A percentile compares a stretch with the other conserved stretches of the same genome.
These are phyloP conservation scores for Trametes meyenii DNA, from an alignment of 768 basidiomycete genomes.

Conservation along the genomic window DNA sequence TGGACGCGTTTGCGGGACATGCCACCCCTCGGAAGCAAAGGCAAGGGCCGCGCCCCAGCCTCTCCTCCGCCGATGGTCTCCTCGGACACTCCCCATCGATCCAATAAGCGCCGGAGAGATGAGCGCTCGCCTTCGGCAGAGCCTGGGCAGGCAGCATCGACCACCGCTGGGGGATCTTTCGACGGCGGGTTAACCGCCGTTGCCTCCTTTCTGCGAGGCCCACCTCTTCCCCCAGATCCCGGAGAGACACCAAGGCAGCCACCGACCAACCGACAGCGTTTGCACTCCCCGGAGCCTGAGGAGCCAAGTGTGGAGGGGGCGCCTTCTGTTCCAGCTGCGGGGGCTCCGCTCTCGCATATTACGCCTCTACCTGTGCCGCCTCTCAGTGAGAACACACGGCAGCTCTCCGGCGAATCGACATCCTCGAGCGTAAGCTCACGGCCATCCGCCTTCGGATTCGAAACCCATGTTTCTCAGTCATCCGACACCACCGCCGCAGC, in stretches of 20 bases:
- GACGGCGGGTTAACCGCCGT: slow-evolving; percentile 58
- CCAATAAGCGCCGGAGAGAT: slow-evolving; percentile 53
- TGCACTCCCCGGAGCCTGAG: slow-evolving; percentile 20
- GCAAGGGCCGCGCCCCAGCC: slow-evolving; percentile 47
- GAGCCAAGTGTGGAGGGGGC: neutral
- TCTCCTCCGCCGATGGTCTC: slow-evolving; percentile 28
- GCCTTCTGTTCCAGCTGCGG: no score
- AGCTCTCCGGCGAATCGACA: slow-evolving; percentile 24
- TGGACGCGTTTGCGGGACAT: slow-evolving; percentile 67
- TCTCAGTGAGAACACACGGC: slow-evolving; percentile 19
- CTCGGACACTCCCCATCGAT: neutral
- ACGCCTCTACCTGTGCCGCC: neutral
- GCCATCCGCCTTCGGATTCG: neutral
- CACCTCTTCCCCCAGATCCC: slow-evolving; percentile 32
- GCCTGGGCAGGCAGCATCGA: slow-evolving; percentile 7
- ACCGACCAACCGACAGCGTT: slow-evolving; percentile 29
- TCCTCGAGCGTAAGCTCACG: slow-evolving; percentile 16
- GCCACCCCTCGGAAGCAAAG: slow-evolving; percentile 53
- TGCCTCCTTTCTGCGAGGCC: slow-evolving; percentile 51
- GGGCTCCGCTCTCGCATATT: no score
- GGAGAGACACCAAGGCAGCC: slow-evolving; percentile 34
- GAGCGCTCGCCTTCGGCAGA: slow-evolving; percentile 34
- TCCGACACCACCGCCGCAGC: slow-evolving; percentile 20
- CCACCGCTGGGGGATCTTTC: slow-evolving; percentile 38
- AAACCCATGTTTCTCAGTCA: slow-evolving; percentile 9